A percentile compares a stretch with the other conserved stretches of the same genome.
phyloP scores from a whole-genome alignment of 176 grass and related monocot species.

The Oropetium thomaeum region DNA sequence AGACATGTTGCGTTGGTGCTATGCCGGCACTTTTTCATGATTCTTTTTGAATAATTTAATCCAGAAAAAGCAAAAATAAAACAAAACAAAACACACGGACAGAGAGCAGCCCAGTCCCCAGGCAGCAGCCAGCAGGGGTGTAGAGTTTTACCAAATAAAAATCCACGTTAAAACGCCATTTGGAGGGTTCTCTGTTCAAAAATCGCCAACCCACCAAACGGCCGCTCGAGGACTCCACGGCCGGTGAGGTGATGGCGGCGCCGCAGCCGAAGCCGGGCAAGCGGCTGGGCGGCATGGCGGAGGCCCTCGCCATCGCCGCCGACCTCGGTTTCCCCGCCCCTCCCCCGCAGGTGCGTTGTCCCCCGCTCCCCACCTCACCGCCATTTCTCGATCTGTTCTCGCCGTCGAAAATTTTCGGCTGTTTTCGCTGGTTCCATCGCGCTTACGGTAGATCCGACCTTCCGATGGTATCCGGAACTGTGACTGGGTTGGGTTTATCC shows the following conservation, averaged over 20 bases:
- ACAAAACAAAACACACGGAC: too few relatives aligned
- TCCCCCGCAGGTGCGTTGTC: constrained; percentile 50
- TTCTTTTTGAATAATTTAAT: too few relatives aligned
- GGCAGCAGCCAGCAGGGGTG: too few relatives aligned
- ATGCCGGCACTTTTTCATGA: too few relatives aligned
- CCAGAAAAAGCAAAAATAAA: too few relatives aligned
- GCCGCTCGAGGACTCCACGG: not conserved
- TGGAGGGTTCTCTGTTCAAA: not conserved
- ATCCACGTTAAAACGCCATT: too few relatives aligned
- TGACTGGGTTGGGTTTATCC: too few relatives aligned
- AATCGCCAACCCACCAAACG: not conserved
- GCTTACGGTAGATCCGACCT: constrained; percentile 7
- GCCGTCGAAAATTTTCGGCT: not conserved
- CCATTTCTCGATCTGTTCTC: not conserved
- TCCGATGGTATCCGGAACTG: too few relatives aligned
- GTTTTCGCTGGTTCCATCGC: not conserved
- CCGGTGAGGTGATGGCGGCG: constrained; percentile 36
- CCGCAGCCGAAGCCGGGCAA: constrained; percentile 58
- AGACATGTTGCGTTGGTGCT: too few relatives aligned
- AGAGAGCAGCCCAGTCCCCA: too few relatives aligned
- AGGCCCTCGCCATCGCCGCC: constrained; percentile 85
- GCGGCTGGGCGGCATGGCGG: constrained; percentile 81
- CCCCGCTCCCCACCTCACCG: not conserved
- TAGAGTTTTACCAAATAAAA: too few relatives aligned
- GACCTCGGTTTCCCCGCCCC: constrained; percentile 87